Base-by-base conservation (phyloP, 208 protist genomes). In the Trypanosoma lewisi region DNA sequence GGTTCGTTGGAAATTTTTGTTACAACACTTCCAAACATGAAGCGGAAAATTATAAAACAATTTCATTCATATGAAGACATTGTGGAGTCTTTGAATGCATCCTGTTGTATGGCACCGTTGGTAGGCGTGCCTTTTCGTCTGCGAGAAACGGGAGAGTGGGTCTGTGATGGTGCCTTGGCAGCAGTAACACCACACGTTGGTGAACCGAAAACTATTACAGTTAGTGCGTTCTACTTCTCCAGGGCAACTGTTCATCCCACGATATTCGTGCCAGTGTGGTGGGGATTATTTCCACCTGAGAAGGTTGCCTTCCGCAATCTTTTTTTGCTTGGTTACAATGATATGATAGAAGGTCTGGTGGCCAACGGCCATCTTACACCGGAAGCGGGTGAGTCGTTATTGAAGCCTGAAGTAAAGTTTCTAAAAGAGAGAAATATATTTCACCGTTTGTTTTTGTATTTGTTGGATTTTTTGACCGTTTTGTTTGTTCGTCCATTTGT, bases 141-240 rank as follows among this genome's bases (percentile, higher is more conserved):
- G 68, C 51, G 75, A 48, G 51, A 28, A 30, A 92, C 85, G 1
- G 88, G 83, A 0, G 66, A 87, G 33, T 91, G 82, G 81, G 85
- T 89, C 30, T 74, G 77, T 27, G 88, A 92, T 57, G 88, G 88
- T 23, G 85, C 70, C 21, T 51, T 95, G 28, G 59, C 77, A 36
- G 80, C 76, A 48, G 85, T 95, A 30, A 87, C 75, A 7, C 88
- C 88, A 12, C 77, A 74, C 53, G 83, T 75, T 34, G 73, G 70
- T 27, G 81, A 92, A 33, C 71, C 79, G 16, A 52, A 69, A 28
- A 78, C 68, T 11, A 83, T 95, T 53, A 83, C 85, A 8, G 75
- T 95, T 11, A 88, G 82, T 1, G 73, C 80, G n/a, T 85, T 95
- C 67, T 91, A 92, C 75, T 95, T 84, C 58, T 80, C 85, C 42